Evolutionary conservation across 2,329 filamentous ascomycete genomes (phyloP).

Genomic region (Verticillium zaregamsianum): DNA sequence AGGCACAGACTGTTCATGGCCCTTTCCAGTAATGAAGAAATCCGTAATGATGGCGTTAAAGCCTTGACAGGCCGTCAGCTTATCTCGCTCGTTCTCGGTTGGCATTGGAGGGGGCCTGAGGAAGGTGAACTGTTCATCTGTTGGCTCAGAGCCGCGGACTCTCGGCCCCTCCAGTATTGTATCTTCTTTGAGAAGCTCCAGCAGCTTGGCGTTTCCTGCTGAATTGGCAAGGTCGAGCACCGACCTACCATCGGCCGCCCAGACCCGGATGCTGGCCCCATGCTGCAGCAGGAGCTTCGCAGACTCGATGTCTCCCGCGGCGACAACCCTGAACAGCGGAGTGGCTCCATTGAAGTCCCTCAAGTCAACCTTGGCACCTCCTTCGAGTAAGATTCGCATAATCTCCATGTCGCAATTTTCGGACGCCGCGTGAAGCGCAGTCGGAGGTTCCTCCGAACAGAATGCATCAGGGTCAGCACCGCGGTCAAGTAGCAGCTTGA

Average conservation of each 20-base stretch:
- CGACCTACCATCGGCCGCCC: neutral
- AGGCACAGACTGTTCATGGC: conserved; percentile 2
- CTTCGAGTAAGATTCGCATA: neutral
- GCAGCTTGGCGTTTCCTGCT: conserved; percentile 1
- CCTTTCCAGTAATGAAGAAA: conserved; percentile 3
- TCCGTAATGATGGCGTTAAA: conserved; percentile 6
- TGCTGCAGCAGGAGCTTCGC: conserved; percentile 1
- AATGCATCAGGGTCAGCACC: conserved; percentile 2
- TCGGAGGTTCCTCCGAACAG: neutral
- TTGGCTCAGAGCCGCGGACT: neutral
- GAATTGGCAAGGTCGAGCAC: conserved; percentile 1
- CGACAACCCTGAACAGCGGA: conserved; percentile 1
- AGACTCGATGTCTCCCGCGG: neutral
- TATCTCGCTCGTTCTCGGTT: conserved; percentile 1
- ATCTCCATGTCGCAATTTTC: neutral
- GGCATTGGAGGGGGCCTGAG: conserved; percentile 5
- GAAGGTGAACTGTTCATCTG: neutral
- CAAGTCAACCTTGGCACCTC: neutral
- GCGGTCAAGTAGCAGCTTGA: conserved; percentile 3
- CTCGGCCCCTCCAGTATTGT: conserved; percentile 2
- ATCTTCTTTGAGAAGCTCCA: conserved; percentile 3
- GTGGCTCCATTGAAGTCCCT: neutral
- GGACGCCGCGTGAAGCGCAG: neutral
- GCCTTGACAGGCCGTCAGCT: conserved; percentile 5
- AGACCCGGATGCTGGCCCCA: conserved; percentile 1